Conservation (phyloP, 306 rosid genomes). For the Psophocarpus tetragonolobus region DNA sequence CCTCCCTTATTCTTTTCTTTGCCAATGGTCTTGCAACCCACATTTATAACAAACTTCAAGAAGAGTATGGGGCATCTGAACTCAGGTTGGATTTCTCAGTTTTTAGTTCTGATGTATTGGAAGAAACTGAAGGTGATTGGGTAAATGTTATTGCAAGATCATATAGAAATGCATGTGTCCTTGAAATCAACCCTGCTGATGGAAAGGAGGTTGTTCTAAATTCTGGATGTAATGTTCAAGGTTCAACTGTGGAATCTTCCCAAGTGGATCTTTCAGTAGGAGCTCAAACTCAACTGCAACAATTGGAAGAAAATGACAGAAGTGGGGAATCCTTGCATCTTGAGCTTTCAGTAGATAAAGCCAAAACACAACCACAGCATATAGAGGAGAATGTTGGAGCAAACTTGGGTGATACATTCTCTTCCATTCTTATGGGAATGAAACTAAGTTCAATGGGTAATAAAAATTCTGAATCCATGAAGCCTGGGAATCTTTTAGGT, state of each 20-base stretch:
- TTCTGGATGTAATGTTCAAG: constrained; percentile 28
- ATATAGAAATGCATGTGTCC: constrained; percentile 54
- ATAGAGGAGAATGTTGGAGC: constrained; percentile 15
- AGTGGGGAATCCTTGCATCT: background rate
- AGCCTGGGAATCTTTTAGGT: constrained; percentile 24
- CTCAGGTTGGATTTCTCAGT: constrained; percentile 49
- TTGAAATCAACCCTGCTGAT: constrained; percentile 55
- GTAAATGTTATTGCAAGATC: constrained; percentile 57
- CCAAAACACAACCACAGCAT: constrained; percentile 26
- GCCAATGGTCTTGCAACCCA: constrained; percentile 55
- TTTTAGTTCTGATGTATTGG: constrained; percentile 48
- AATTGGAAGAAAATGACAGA: constrained; percentile 14
- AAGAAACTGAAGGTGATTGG: constrained; percentile 71
- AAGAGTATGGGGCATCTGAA: constrained; percentile 64
- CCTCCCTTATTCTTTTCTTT: constrained; percentile 77
- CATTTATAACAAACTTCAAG: constrained; percentile 46
- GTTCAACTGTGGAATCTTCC: constrained; percentile 31
- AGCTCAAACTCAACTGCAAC: constrained; percentile 23
- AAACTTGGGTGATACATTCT: constrained; percentile 48
- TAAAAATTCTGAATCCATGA: constrained; percentile 22
- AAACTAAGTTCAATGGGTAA: constrained; percentile 27
- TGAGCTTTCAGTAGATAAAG: constrained; percentile 33
- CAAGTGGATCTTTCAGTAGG: constrained; percentile 33
- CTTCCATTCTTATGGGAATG: constrained; percentile 51
- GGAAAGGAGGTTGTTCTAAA: constrained; percentile 26